Evolutionary conservation across 257 asterid species (phyloP).

Genomic region (Cynanchum wilfordii): DNA sequence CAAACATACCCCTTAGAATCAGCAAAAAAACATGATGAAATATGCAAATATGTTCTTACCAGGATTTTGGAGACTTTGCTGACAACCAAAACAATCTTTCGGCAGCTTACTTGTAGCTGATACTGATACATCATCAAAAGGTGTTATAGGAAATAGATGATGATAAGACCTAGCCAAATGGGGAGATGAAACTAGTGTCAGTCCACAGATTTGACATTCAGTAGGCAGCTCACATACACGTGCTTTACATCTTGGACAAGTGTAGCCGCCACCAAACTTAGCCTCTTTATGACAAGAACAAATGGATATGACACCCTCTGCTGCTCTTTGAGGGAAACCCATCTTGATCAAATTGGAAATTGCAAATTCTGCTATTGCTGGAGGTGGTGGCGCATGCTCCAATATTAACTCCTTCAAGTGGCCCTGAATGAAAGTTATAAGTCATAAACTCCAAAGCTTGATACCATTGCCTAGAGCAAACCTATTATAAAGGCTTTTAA

Average conservation of each 20-base stretch:
- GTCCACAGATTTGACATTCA: conserved; percentile 81
- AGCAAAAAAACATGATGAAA: not conserved
- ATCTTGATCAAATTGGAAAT: conserved; percentile 84
- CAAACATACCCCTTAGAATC: not conserved
- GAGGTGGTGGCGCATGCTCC: conserved; percentile 98
- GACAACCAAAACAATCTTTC: conserved; percentile 78
- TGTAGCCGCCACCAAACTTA: conserved; percentile 91
- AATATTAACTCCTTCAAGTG: conserved; percentile 81
- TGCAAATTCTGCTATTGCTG: conserved; percentile 97
- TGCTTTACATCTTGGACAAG: conserved; percentile 97
- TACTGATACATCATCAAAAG: conserved; percentile 72
- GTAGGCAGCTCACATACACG: conserved; percentile 92
- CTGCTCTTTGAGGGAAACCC: conserved; percentile 99
- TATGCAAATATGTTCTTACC: conserved; percentile 35
- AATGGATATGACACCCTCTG: conserved; percentile 83
- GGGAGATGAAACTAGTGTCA: conserved; percentile 95
- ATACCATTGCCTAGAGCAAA: not conserved
- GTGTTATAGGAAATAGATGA: conserved; percentile 89
- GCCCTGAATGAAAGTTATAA: conserved; percentile 34
- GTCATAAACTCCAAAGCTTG: conserved; percentile 1
- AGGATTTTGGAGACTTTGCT: conserved; percentile 66
- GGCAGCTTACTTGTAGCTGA: conserved; percentile 36
- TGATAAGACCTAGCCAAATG: conserved; percentile 97
- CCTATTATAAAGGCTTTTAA: not conserved
- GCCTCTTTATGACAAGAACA: conserved; percentile 96